Percentiles rank a stretch among this genome's conserved stretches.
These are phyloP conservation scores for Lagerstroemia speciosa DNA, from an alignment of 345 rosid species.

Conservation along the genomic window DNA sequence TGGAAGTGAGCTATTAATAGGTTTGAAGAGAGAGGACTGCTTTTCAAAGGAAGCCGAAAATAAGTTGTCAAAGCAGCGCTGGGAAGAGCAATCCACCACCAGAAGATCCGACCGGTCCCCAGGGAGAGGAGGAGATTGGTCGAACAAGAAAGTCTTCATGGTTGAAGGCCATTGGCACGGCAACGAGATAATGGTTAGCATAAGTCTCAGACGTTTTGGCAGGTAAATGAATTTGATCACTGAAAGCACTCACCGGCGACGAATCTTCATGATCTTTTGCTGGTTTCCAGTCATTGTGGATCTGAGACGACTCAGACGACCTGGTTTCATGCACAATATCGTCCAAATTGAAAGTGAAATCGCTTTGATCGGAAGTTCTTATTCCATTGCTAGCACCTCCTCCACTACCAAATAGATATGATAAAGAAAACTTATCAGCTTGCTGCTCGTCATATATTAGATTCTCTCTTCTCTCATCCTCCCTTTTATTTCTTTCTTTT, in stretches of 20 bases:
- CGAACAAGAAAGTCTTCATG: slow-evolving; percentile 27
- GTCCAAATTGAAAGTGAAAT: not conserved
- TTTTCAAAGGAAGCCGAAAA: slow-evolving; percentile 40
- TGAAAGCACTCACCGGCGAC: not conserved
- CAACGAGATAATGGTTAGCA: slow-evolving; percentile 2
- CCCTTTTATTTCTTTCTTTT: not conserved
- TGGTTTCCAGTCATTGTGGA: not conserved
- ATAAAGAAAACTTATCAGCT: slow-evolving; percentile 3
- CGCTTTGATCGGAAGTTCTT: not conserved
- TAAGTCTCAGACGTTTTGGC: not conserved
- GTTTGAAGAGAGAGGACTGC: slow-evolving; percentile 25
- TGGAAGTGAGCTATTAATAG: not conserved
- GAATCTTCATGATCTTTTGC: not conserved
- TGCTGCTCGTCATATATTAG: slow-evolving; percentile 1
- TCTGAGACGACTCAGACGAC: slow-evolving; percentile 1
- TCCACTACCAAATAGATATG: slow-evolving; percentile 3
- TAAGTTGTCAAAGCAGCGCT: slow-evolving; percentile 13
- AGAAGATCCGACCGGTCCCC: slow-evolving; percentile 14
- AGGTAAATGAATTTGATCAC: not conserved
- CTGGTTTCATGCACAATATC: not conserved
- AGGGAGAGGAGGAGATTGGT: slow-evolving; percentile 28
- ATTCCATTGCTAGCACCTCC: not conserved
- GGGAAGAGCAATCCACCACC: slow-evolving; percentile 23
- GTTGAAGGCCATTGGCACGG: slow-evolving; percentile 27
- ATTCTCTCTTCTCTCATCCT: not conserved